Percentiles rank a stretch among this genome's conserved stretches.
phyloP scores from a whole-genome alignment of 257 asterid genomes.

The Prunella vulgaris region DNA sequence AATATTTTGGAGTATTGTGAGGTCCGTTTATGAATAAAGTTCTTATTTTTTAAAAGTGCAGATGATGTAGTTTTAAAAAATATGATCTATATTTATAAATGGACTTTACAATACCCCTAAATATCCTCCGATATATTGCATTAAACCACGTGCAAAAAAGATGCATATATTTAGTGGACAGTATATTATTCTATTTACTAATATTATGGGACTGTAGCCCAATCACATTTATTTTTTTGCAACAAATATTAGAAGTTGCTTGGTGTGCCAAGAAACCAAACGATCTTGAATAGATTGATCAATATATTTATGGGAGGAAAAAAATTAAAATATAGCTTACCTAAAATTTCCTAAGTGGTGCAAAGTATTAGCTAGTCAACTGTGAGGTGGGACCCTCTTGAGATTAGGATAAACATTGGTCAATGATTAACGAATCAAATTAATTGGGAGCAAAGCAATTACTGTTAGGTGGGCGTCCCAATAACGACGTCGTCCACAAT shows the following conservation, averaged over 20 bases:
- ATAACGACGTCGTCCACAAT: conserved; percentile 26
- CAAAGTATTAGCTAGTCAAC: conserved; percentile 54
- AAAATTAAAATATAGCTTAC: conserved; percentile 29
- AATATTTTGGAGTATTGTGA: too few species aligned
- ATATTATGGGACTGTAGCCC: too few species aligned
- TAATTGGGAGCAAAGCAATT: conserved; percentile 28
- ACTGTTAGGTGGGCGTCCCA: conserved; percentile 32
- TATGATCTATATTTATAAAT: too few species aligned
- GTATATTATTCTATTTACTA: too few species aligned
- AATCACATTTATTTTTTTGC: too few species aligned
- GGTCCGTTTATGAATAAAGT: too few species aligned
- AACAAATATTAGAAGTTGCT: background rate
- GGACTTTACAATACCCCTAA: too few species aligned
- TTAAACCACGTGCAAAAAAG: too few species aligned
- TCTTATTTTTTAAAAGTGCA: too few species aligned
- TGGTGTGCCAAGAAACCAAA: conserved; percentile 12
- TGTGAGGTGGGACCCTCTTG: conserved; percentile 29
- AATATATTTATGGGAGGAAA: background rate
- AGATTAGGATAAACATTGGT: conserved; percentile 34
- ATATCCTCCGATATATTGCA: too few species aligned
- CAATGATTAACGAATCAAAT: conserved; percentile 52
- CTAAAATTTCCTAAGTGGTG: conserved; percentile 17
- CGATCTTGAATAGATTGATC: background rate
- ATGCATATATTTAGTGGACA: too few species aligned
- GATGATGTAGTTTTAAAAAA: too few species aligned